Conservation (phyloP, 345 rosid species). For the Populus alba region DNA sequence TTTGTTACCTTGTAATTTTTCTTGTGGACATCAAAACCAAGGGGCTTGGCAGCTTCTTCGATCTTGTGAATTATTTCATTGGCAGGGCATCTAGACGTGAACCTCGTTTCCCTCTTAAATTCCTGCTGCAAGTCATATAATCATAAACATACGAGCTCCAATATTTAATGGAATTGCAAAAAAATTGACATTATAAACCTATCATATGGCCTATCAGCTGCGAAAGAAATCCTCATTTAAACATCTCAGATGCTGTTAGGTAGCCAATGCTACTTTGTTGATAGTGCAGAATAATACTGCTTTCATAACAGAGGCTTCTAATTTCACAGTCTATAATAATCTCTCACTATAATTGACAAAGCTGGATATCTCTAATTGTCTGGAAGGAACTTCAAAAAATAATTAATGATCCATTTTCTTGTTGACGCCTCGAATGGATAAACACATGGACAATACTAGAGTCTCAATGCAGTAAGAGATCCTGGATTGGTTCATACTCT, state of each 20-base stretch:
- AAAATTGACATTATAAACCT: background rate
- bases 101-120: slow-evolving; percentile 87
- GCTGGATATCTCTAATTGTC: background rate
- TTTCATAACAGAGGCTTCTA: background rate
- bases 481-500: background rate
- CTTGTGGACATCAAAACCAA: slow-evolving; percentile 85
- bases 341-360: background rate
- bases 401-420: background rate
- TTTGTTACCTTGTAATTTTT: slow-evolving; percentile 80
- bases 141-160: background rate
- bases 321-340: background rate
- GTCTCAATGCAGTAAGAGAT: background rate
- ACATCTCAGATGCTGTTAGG: background rate
- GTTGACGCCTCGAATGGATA: background rate
- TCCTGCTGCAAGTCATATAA: slow-evolving; percentile 37
- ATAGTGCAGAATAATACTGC: background rate
- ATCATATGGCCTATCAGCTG: background rate
- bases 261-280: background rate
- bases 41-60: slow-evolving; percentile 90
- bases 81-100: slow-evolving; percentile 76
- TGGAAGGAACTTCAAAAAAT: background rate
- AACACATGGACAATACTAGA: background rate
- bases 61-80: slow-evolving; percentile 81
- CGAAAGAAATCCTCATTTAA: background rate
- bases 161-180: background rate